These are phyloP conservation scores for Neofusicoccum cordaticola DNA, from an alignment of 2,329 filamentous ascomycete genomes.

Conservation along the genomic window DNA sequence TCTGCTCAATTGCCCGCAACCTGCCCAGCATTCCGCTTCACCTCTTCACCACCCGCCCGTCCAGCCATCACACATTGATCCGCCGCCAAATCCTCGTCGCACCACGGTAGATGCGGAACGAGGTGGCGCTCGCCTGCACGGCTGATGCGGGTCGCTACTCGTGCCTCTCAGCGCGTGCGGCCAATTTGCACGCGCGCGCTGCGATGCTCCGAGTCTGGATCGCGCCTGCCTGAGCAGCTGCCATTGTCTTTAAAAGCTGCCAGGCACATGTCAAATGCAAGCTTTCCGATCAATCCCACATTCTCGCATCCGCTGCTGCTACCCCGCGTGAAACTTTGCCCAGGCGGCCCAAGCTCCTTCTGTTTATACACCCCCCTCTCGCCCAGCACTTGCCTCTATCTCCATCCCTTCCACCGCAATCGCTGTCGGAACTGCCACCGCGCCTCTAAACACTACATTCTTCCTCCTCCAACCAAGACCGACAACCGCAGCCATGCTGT, in stretches of 20 bases:
- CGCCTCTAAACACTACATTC: no score
- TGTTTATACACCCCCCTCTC: neutral
- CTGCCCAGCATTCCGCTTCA: neutral
- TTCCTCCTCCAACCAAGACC: neutral
- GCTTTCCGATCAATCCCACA: neutral
- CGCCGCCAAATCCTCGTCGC: neutral
- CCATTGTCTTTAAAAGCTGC: neutral
- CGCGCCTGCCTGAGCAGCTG: neutral
- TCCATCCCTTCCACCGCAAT: neutral
- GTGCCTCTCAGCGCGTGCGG: neutral
- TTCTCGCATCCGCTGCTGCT: neutral
- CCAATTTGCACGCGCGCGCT: neutral
- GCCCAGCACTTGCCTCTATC: neutral
- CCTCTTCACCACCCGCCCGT: neutral
- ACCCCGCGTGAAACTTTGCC: neutral
- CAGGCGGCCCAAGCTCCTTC: neutral
- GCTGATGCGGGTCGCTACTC: neutral
- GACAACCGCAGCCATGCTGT: constrained; percentile 28
- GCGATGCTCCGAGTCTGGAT: neutral
- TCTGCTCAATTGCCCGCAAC: constrained; percentile 19
- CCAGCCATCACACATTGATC: neutral
- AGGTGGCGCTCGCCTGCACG: neutral
- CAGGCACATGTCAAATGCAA: neutral
- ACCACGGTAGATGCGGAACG: neutral
- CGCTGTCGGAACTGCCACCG: neutral